Conservation (phyloP, 139 green algal genomes). For the Closterium sp. region DNA sequence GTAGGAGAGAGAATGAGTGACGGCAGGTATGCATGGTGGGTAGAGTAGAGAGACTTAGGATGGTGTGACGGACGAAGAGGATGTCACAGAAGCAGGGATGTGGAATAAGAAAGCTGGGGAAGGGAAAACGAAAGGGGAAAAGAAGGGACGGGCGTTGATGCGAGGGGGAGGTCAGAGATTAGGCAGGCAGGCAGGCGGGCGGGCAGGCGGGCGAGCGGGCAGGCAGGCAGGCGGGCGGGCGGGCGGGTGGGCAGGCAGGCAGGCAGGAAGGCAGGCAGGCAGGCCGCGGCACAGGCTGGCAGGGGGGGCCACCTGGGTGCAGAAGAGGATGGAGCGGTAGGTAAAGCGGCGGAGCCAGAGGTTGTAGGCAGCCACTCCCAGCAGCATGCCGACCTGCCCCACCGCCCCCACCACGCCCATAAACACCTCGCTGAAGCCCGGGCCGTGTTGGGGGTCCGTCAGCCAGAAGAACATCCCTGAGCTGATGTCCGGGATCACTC, state of each 20-base stretch:
- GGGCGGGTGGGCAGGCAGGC: too few species aligned
- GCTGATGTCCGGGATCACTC: slow-evolving; percentile 14
- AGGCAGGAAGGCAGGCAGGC: neutral
- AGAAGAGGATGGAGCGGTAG: slow-evolving; percentile 40
- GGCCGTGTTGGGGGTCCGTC: slow-evolving; percentile 19
- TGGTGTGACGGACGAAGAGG: too few species aligned
- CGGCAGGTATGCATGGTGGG: too few species aligned
- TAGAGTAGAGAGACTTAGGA: too few species aligned
- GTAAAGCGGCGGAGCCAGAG: slow-evolving; percentile 65
- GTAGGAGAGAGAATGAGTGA: neutral
- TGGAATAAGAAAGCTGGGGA: neutral
- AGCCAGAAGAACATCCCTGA: slow-evolving; percentile 47
- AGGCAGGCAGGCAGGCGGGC: too few species aligned
- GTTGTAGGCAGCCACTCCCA: slow-evolving; percentile 73
- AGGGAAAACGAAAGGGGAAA: too few species aligned
- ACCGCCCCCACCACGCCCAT: slow-evolving; percentile 55
- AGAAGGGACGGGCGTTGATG: too few species aligned
- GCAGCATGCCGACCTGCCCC: slow-evolving; percentile 73
- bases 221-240: too few species aligned
- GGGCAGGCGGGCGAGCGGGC: too few species aligned
- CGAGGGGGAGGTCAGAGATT: too few species aligned
- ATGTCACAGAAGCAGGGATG: too few species aligned
- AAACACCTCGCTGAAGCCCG: slow-evolving; percentile 78
- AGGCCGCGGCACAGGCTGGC: too few species aligned
- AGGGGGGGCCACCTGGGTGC: slow-evolving; percentile 48